Evolutionary conservation across 2,329 filamentous ascomycete species (phyloP), one percentile per base, ranked within the genome.

Genomic region (Ophiosphaerella herpotricha): DNA sequence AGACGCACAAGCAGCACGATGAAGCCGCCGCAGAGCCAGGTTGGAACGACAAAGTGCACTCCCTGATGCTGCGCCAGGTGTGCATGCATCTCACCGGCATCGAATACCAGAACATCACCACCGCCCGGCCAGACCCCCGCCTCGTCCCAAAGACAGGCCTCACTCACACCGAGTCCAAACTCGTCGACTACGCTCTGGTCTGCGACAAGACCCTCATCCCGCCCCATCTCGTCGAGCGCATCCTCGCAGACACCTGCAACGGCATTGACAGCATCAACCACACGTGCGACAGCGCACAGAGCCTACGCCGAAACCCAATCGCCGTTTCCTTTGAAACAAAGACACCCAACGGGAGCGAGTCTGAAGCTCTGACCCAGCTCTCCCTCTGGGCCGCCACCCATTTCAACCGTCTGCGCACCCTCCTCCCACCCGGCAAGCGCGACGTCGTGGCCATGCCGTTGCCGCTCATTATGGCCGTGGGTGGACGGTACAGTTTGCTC

Each of bases 81-180:
- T 38, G 26, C 39, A 46, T 38, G 18, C 43, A 52, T 32, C 18
- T 47, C 16, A 43, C 48, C 2, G 43, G 48, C 14, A 47, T 52
- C 21, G 8, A 48, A 18, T 35, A 52, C 16, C 29, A 52, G 33
- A 47, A 47, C 39, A 33, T 52, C 18, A 52, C 48, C 21, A 24
- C 38, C 18, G 48, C 40, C 35, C 48, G 43, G 40, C 39, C 36
- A 29, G 35, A 52, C 35, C 14, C 43, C 39, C 39, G 38, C 33
- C 48, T 51, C 38, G 39, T 51, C 24, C 48, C 48, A n/a, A 47
- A 52, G 40, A 39, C 40, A 13, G 31, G 48, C 18, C 13, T 37
- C 26, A 48, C 24, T n/a, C 18, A 52, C 18, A 39, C 43, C 12
- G 48, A 52, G 39, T 52, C 43, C 35, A 52, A 52, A 42, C 48